These are phyloP conservation scores for Cutaneotrichosporon cavernicola DNA, from an alignment of 1,284 basidiomycete species.

Conservation along the genomic window DNA sequence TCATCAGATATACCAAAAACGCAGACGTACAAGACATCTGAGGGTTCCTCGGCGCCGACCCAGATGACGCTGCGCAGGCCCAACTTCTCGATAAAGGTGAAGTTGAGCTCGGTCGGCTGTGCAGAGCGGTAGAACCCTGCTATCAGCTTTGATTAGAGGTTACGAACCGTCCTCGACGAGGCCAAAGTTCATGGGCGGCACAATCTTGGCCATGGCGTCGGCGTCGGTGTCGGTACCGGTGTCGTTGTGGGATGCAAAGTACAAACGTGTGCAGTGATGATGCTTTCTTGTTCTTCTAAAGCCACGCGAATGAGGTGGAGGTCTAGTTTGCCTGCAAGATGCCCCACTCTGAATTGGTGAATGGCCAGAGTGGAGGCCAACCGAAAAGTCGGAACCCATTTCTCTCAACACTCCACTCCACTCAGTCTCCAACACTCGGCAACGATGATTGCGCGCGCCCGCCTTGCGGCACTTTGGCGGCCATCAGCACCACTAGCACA, in stretches of 20 bases:
- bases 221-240: not conserved
- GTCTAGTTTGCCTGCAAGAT: no score
- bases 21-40: conserved; percentile 54
- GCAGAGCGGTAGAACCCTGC: conserved; percentile 57
- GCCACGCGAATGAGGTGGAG: not conserved
- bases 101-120: conserved; percentile 59
- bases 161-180: conserved; percentile 56
- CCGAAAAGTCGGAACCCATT: no score
- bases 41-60: conserved; percentile 59
- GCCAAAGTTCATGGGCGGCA: conserved; percentile 58
- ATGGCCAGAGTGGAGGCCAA: no score
- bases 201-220: conserved; percentile 48
- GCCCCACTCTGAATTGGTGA: no score
- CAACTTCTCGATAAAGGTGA: conserved; percentile 58
- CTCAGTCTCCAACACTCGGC: no score
- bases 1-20: not conserved
- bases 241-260: not conserved
- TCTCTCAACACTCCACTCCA: not conserved
- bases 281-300: not conserved
- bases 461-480: not conserved
- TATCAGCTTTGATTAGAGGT: conserved; percentile 9
- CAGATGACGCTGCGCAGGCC: conserved; percentile 56
- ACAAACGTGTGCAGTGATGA: not conserved
- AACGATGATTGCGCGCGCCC: not conserved
- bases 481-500: not conserved